Conservation (phyloP, 2,329 filamentous ascomycete genomes). For the Leptographium galeiforme region DNA sequence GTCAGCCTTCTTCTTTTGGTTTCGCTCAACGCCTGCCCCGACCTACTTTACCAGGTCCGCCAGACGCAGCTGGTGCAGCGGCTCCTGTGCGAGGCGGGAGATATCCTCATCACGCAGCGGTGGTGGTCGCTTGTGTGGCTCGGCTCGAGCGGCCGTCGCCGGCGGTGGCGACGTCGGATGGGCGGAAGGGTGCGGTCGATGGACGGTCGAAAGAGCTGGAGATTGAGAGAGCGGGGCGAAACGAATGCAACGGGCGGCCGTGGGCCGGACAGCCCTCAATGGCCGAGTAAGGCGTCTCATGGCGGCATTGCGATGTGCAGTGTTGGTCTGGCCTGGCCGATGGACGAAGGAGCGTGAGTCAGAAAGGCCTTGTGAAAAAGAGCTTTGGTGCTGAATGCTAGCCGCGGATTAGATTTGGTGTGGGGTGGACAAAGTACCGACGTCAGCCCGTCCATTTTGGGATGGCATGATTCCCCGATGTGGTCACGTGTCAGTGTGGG, state of each 20-base stretch:
- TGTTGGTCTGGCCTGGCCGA: neutral
- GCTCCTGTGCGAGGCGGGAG: slow-evolving; percentile 59
- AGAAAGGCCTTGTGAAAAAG: neutral
- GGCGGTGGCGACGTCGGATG: neutral
- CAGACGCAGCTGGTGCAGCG: slow-evolving; percentile 70
- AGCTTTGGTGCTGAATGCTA: neutral
- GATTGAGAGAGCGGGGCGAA: neutral
- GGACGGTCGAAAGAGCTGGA: neutral
- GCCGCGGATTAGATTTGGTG: no score
- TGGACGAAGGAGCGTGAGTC: neutral
- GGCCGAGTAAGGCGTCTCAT: slow-evolving; percentile 28
- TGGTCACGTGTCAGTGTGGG: no score
- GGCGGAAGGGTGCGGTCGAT: neutral
- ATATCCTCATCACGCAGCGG: slow-evolving; percentile 57
- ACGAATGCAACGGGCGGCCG: slow-evolving; percentile 7
- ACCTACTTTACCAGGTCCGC: slow-evolving; percentile 73
- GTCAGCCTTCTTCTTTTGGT: neutral
- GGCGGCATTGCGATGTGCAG: slow-evolving; percentile 24
- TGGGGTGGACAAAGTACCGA: no score
- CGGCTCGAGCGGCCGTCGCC: neutral
- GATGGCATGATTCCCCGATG: no score
- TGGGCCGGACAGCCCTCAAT: slow-evolving; percentile 21
- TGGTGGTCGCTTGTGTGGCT: neutral
- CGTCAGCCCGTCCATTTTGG: no score
- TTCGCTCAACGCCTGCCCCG: slow-evolving; percentile 13